phyloP scores from a whole-genome alignment of 352 stramenopile genomes.

The Saprolegnia diclina region DNA sequence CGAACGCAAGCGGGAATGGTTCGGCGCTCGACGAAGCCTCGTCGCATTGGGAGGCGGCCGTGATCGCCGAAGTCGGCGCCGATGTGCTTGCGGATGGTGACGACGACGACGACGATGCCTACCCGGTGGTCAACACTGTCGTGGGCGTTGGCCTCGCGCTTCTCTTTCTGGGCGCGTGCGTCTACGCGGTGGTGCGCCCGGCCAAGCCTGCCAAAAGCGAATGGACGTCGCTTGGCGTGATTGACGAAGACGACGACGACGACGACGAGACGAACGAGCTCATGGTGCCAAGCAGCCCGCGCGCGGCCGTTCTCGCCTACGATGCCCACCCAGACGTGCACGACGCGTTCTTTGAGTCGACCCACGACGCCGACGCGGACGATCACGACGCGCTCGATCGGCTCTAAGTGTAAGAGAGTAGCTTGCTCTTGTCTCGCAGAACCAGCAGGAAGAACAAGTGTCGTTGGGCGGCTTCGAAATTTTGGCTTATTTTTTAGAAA shows the following conservation, averaged over 20 bases:
- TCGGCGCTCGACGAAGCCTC: neutral
- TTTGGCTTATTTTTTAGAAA: no score
- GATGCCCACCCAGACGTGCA: conserved; percentile 16
- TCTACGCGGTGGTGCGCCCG: conserved; percentile 44
- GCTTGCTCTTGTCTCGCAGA: neutral
- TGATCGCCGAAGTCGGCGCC: conserved; percentile 11
- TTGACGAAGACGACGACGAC: conserved; percentile 39
- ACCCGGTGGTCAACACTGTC: conserved; percentile 68
- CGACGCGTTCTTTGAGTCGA: conserved; percentile 25
- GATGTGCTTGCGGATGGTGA: conserved; percentile 20
- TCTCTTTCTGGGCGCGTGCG: conserved; percentile 60
- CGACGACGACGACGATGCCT: conserved; percentile 32
- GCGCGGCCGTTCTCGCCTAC: neutral
- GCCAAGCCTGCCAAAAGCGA: conserved; percentile 51
- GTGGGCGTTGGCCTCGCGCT: conserved; percentile 64
- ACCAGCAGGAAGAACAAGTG: neutral
- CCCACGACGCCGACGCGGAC: conserved; percentile 2
- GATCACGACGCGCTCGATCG: conserved; percentile 9
- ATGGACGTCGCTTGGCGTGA: conserved; percentile 45
- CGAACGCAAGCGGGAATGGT: neutral
- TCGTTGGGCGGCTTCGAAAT: no score
- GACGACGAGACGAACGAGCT: conserved; percentile 4
- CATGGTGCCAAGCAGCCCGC: conserved; percentile 6
- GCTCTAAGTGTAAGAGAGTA: conserved; percentile 7
- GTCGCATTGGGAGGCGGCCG: conserved; percentile 18